Evolutionary conservation across 768 basidiomycete species (phyloP).

Genomic region (Pleurotus salmoneostramineus): DNA sequence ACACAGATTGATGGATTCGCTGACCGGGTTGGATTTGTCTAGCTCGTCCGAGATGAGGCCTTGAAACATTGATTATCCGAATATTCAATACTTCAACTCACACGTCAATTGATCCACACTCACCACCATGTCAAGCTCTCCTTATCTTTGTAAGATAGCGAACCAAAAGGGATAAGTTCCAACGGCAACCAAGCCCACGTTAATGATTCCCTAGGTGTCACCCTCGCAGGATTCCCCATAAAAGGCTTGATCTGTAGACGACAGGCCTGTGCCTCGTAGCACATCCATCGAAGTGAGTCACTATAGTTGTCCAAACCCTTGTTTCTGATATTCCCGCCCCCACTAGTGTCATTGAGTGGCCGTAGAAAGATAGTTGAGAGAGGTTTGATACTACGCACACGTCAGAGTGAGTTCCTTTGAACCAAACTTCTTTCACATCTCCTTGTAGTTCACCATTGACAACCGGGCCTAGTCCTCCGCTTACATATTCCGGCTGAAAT

Average conservation of each 20-base stretch:
- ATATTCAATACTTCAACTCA: no score
- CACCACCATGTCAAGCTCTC: not conserved
- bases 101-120: no score
- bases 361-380: no score
- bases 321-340: slow-evolving; percentile 17
- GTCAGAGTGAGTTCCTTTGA: not conserved
- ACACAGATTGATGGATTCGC: slow-evolving; percentile 9
- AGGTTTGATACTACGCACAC: slow-evolving; percentile 24
- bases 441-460: no score
- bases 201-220: slow-evolving; percentile 11
- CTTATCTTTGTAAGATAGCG: not conserved
- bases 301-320: slow-evolving; percentile 12
- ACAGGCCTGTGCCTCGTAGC: slow-evolving; percentile 12
- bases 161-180: slow-evolving; percentile 7
- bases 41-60: not conserved
- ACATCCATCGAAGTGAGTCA: slow-evolving; percentile 16
- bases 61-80: not conserved
- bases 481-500: slow-evolving; percentile 25
- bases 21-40: slow-evolving; percentile 2
- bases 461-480: slow-evolving; percentile 14
- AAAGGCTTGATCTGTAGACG: slow-evolving; percentile 12
- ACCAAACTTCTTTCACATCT: not conserved
- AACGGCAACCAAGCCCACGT: slow-evolving; percentile 13
- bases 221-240: slow-evolving; percentile 3
- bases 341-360: slow-evolving; percentile 2